Conservation (phyloP, 805 yeast species). For the Candida nanaspora region DNA sequence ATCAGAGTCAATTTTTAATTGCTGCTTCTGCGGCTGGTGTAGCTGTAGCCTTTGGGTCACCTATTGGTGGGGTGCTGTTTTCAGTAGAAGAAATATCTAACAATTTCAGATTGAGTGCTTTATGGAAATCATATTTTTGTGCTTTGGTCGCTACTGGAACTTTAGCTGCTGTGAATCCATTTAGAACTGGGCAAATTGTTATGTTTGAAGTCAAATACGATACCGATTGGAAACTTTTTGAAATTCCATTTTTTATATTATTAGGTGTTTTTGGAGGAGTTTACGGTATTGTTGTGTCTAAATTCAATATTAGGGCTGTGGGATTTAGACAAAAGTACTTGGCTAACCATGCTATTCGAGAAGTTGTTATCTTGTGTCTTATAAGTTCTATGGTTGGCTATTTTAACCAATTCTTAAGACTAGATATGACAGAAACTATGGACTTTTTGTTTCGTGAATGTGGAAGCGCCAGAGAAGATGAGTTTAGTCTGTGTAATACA, state of each 20-base stretch:
- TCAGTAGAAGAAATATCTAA: slow-evolving; percentile 86
- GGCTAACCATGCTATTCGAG: slow-evolving; percentile 52
- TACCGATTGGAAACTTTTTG: slow-evolving; percentile 79
- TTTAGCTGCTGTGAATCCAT: slow-evolving; percentile 78
- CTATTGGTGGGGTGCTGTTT: slow-evolving; percentile 93
- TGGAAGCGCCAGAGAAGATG: slow-evolving; percentile 26
- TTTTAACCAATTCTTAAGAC: slow-evolving; percentile 69
- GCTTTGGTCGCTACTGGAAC: slow-evolving; percentile 82
- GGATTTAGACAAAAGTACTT: slow-evolving; percentile 70
- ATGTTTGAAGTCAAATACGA: slow-evolving; percentile 88
- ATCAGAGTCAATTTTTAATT: slow-evolving; percentile 53
- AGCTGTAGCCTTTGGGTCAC: slow-evolving; percentile 96
- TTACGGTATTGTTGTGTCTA: slow-evolving; percentile 74
- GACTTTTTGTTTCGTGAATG: slow-evolving; percentile 84
- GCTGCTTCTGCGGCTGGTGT: slow-evolving; percentile 98
- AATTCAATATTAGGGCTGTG: slow-evolving; percentile 68
- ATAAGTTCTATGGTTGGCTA: slow-evolving; percentile 74
- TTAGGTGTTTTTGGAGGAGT: slow-evolving; percentile 89
- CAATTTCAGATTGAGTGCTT: slow-evolving; percentile 64
- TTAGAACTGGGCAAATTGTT: slow-evolving; percentile 90
- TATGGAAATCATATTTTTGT: slow-evolving; percentile 91
- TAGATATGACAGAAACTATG: slow-evolving; percentile 97
- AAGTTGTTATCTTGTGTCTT: slow-evolving; percentile 59
- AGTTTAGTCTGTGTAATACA: slow-evolving; percentile 31
- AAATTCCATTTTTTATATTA: slow-evolving; percentile 69